Conservation (phyloP, 208 protist species). For the Zelonia costaricensis region DNA sequence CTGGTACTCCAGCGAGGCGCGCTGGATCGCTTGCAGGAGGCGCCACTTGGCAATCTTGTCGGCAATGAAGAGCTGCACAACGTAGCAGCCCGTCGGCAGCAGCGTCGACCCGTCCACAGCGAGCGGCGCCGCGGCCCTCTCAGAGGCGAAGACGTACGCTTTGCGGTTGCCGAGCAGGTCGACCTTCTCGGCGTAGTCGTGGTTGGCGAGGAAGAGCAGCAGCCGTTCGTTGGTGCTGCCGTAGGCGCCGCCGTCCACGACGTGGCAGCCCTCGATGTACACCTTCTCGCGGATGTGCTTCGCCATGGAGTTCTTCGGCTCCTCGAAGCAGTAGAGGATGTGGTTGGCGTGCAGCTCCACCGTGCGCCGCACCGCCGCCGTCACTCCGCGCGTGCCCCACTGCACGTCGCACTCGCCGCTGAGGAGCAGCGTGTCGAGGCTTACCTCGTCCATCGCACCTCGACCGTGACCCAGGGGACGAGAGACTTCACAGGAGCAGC, state of each 20-base stretch:
- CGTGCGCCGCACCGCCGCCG: conserved; percentile 32
- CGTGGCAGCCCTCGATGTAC: conserved; percentile 44
- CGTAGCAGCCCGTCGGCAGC: conserved; percentile 14
- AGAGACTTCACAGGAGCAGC: no score
- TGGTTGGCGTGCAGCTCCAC: conserved; percentile 60
- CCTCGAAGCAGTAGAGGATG: conserved; percentile 64
- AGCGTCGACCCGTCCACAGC: background rate
- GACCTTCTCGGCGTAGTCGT: conserved; percentile 55
- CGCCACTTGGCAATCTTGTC: conserved; percentile 63
- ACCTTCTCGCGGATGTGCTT: conserved; percentile 58
- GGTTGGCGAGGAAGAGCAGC: conserved; percentile 40
- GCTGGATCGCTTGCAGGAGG: conserved; percentile 38
- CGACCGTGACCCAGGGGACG: no score
- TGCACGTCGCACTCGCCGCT: conserved; percentile 34
- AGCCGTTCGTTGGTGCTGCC: conserved; percentile 27
- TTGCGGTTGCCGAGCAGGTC: conserved; percentile 43
- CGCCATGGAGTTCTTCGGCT: conserved; percentile 59
- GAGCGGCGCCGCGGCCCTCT: background rate
- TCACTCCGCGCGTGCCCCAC: conserved; percentile 27
- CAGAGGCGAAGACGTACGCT: conserved; percentile 20
- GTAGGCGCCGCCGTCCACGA: conserved; percentile 47
- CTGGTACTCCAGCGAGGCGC: conserved; percentile 27
- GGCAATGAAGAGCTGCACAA: conserved; percentile 33
- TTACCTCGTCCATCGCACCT: conserved; percentile 38
- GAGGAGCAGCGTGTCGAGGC: conserved; percentile 48